Evolutionary conservation across 1,284 basidiomycete species (phyloP).

Genomic region (Phellopilus nigrolimitatus): DNA sequence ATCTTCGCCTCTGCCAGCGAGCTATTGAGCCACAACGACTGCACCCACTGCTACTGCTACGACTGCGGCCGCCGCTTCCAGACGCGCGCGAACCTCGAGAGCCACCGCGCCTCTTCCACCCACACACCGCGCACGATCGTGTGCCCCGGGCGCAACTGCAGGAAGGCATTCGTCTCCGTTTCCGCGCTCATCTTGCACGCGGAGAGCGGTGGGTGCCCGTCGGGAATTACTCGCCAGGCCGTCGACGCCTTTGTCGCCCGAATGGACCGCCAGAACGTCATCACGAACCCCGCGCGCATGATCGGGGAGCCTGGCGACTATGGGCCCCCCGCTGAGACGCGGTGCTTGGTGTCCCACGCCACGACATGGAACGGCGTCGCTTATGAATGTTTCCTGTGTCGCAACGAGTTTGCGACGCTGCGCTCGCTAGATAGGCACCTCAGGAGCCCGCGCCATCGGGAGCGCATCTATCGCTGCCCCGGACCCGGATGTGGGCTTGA

Average conservation of each 20-base stretch:
- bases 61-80: slow-evolving; percentile 41
- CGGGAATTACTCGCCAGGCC: slow-evolving; percentile 28
- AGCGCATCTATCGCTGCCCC: slow-evolving; percentile 24
- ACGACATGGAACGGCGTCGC: slow-evolving; percentile 34
- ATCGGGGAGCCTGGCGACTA: slow-evolving; percentile 25
- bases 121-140: slow-evolving; percentile 24
- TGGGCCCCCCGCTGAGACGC: too few species aligned
- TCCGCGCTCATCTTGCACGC: slow-evolving; percentile 32
- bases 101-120: slow-evolving; percentile 26
- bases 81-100: slow-evolving; percentile 22
- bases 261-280: slow-evolving; percentile 27
- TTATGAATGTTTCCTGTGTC: slow-evolving; percentile 39
- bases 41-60: slow-evolving; percentile 46
- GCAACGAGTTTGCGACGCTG: slow-evolving; percentile 27
- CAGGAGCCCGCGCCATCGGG: slow-evolving; percentile 29
- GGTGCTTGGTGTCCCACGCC: too few species aligned
- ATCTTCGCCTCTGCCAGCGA: slow-evolving; percentile 35
- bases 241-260: slow-evolving; percentile 27
- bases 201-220: slow-evolving; percentile 31
- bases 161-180: slow-evolving; percentile 27
- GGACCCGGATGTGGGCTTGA: slow-evolving; percentile 20
- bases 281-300: slow-evolving; percentile 31
- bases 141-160: slow-evolving; percentile 28
- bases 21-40: slow-evolving; percentile 43
- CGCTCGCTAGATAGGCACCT: slow-evolving; percentile 31